These are phyloP conservation scores for Helichrysum umbraculigerum DNA, from an alignment of 129 eudicot species.

Conservation along the genomic window DNA sequence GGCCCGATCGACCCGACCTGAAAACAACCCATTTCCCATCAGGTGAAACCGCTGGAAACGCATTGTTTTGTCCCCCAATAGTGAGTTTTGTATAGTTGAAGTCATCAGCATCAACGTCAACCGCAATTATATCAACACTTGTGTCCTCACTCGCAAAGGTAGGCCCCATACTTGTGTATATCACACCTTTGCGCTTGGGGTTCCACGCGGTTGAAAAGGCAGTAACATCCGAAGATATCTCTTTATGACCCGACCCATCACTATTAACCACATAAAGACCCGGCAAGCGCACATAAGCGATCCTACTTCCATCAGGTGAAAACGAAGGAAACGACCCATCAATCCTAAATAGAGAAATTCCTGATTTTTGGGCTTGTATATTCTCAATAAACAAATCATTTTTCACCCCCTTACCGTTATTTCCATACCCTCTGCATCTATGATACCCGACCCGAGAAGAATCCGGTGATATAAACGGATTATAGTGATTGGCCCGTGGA, in stretches of 20 bases:
- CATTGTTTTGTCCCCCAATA: slow-evolving; percentile 68
- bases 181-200: slow-evolving; percentile 62
- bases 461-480: slow-evolving; percentile 75
- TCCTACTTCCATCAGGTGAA: slow-evolving; percentile 66
- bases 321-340: slow-evolving; percentile 91
- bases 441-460: slow-evolving; percentile 75
- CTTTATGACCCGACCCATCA: slow-evolving; percentile 63
- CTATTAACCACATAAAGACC: slow-evolving; percentile 66
- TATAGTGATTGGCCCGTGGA: slow-evolving; percentile 60
- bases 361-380: slow-evolving; percentile 39
- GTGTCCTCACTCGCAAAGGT: slow-evolving; percentile 66
- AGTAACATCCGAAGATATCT: slow-evolving; percentile 27
- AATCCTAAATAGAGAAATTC: slow-evolving; percentile 57
- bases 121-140: slow-evolving; percentile 58
- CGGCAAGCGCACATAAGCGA: slow-evolving; percentile 60
- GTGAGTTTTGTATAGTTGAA: slow-evolving; percentile 52
- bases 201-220: slow-evolving; percentile 81
- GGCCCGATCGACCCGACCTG: slow-evolving; percentile 78
- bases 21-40: slow-evolving; percentile 86
- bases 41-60: slow-evolving; percentile 88
- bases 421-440: slow-evolving; percentile 62
- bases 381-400: slow-evolving; percentile 59
- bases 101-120: slow-evolving; percentile 56
- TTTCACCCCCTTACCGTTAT: slow-evolving; percentile 23
- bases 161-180: slow-evolving; percentile 83